Percentiles rank a stretch among this genome's conserved stretches.
Conservation (phyloP, 441 rosid species). For the Euphorbia neoarborescens region DNA sequence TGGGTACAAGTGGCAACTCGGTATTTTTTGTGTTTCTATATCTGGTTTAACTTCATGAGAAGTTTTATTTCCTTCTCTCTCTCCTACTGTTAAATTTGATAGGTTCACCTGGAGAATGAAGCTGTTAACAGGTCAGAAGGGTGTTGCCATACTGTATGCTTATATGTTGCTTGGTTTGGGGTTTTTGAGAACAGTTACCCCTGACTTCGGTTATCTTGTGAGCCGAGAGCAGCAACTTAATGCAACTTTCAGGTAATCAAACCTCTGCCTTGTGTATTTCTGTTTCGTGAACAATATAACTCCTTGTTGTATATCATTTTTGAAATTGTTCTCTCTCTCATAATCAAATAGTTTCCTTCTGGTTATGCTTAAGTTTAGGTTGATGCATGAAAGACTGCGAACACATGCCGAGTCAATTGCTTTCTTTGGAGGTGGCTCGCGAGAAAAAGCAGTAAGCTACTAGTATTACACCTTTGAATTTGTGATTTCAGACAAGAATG, state of each 20-base stretch:
- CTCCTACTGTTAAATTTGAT: constrained; percentile 17
- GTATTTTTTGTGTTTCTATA: constrained; percentile 11
- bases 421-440: constrained; percentile 98
- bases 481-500: background rate
- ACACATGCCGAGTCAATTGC: constrained; percentile 98
- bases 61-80: background rate
- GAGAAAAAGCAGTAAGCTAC: constrained; percentile 90
- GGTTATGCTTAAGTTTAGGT: constrained; percentile 39
- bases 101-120: constrained; percentile 99
- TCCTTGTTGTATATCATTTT: background rate
- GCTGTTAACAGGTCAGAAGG: constrained; percentile 90
- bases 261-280: constrained; percentile 14
- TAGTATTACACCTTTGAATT: background rate
- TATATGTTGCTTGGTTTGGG: constrained; percentile 98
- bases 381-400: constrained; percentile 97
- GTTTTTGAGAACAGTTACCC: constrained; percentile 80
- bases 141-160: constrained; percentile 87
- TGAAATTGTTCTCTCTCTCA: background rate
- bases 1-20: constrained; percentile 31
- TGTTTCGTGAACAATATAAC: background rate
- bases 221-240: constrained; percentile 85
- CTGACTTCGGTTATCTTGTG: constrained; percentile 91
- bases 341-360: constrained; percentile 15
- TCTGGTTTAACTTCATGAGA: background rate
- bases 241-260: constrained; percentile 80